A percentile compares a stretch with the other conserved stretches of the same genome.
These are phyloP conservation scores for Silene uniflora DNA, from an alignment of 148 eudicot genomes.

Conservation along the genomic window DNA sequence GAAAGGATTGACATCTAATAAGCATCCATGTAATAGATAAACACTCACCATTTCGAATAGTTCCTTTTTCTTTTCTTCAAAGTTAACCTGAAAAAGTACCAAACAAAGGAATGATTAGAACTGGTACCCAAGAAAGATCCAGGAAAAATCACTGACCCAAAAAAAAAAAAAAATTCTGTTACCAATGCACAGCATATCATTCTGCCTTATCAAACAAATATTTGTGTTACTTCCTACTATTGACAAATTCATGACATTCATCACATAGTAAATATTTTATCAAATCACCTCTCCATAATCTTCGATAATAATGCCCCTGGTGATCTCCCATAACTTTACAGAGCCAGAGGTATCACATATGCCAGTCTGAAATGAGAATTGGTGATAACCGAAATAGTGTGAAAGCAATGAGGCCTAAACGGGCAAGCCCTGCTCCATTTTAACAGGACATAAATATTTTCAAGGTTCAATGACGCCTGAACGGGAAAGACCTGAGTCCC, in stretches of 20 bases:
- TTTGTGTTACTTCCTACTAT: not conserved
- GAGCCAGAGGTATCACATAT: slow-evolving; percentile 86
- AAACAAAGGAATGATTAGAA: slow-evolving; percentile 6
- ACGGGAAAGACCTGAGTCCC: no score
- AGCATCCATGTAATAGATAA: slow-evolving; percentile 7
- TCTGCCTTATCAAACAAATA: not conserved
- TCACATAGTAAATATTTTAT: not conserved
- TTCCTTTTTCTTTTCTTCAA: slow-evolving; percentile 85
- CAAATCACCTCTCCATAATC: slow-evolving; percentile 79
- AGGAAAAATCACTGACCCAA: not conserved
- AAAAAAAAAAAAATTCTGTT: not conserved
- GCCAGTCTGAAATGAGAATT: no score
- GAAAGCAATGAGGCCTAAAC: not conserved
- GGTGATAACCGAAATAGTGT: slow-evolving; percentile 1
- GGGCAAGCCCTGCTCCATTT: not conserved
- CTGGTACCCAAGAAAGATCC: slow-evolving; percentile 12
- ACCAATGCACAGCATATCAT: not conserved
- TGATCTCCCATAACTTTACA: slow-evolving; percentile 97
- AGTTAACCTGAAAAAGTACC: slow-evolving; percentile 55
- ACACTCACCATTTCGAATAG: slow-evolving; percentile 84
- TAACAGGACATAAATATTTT: not conserved
- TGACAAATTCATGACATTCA: not conserved
- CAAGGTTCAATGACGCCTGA: no score
- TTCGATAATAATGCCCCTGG: slow-evolving; percentile 65
- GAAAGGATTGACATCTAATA: slow-evolving; percentile 8